A percentile compares a stretch with the other conserved stretches of the same genome.
Conservation (phyloP, 768 basidiomycete genomes). For the Lentinula guzmanii region DNA sequence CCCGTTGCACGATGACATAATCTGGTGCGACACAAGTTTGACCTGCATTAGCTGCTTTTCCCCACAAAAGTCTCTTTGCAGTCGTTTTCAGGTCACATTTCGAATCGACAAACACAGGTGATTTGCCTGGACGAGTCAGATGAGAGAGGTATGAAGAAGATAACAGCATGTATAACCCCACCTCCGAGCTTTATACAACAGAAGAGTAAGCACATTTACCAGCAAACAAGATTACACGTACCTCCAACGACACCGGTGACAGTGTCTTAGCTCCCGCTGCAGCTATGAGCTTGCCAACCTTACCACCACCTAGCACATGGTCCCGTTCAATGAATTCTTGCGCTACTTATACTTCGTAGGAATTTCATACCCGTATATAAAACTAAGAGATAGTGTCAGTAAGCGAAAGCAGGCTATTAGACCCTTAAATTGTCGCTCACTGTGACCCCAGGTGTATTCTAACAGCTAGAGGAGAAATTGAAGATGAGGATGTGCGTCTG, state of each 20-base stretch:
- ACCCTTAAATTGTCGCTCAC: conserved; percentile 16
- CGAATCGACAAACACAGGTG: conserved; percentile 38
- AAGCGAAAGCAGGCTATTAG: neutral
- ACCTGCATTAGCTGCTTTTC: conserved; percentile 60
- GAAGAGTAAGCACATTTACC: neutral
- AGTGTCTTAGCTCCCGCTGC: conserved; percentile 72
- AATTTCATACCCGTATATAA: conserved; percentile 50
- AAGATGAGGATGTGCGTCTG: conserved; percentile 9
- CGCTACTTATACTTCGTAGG: neutral
- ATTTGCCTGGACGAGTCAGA: conserved; percentile 21
- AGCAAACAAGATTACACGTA: conserved; percentile 15
- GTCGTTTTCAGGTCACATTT: conserved; percentile 42
- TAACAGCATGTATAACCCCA: neutral
- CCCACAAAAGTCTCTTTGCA: conserved; percentile 63
- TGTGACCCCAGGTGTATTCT: conserved; percentile 63
- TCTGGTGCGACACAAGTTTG: conserved; percentile 65
- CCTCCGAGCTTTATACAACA: conserved; percentile 38
- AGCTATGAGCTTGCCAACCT: conserved; percentile 63
- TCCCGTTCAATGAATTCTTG: neutral
- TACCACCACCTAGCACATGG: conserved; percentile 18
- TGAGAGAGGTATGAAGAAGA: neutral
- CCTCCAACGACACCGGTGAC: conserved; percentile 61
- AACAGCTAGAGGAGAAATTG: conserved; percentile 41
- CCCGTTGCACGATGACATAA: conserved; percentile 26
- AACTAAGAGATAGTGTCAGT: conserved; percentile 30